Base-by-base conservation (phyloP, 176 grass and related monocot species). In the Carex kokanica region DNA sequence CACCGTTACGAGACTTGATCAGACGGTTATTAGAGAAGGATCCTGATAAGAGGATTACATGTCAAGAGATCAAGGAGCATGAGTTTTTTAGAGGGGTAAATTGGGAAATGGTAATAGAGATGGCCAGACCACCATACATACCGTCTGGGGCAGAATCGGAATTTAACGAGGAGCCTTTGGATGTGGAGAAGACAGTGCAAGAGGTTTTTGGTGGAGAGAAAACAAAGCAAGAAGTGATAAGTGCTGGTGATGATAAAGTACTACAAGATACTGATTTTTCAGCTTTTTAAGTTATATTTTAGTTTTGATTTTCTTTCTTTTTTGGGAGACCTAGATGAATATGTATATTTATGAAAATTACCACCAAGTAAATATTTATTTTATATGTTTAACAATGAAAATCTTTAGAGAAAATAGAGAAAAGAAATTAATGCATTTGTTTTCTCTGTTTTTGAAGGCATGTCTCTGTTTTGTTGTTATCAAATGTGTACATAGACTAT, bases 61-160 rank as follows among this genome's bases (percentile, higher is more conserved):
- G 86, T 40, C 60, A 88, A 45, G 88, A 64, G n/a, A 81, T 96
- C 85, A 99, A 89, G 89, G 65, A 55, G 2, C 97, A 99, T 91
- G 89, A 88, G 11, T 99, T 99, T 83, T 99, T 99, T 69, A 72
- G 65, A 49, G 91, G 93, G 70, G 78, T 93, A 74, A 81, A 90
- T 79, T 99, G 93, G 97, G 89, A 96, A 12, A 85, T 79, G 79
- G 88, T 99, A 52, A 87, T 92, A 21, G 59, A 70, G 53, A 86
- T 99, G 40, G 62, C 91, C 64, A 91, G 97, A 75, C 97, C 97
- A 49, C 97, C 97, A 2, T 96, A 86, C 80, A 99, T 99, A 64
- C 93, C 97, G 25, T 11, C 73, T 0, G 80, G 51, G 83, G 54
- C 31, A 45, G 78, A 71, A 6, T 65, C 65, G 21, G 89, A 65